Evolutionary conservation across 2,329 filamentous ascomycete genomes (phyloP), one percentile per base, ranked within the genome.

Genomic region (Colletotrichum lindemuthianum): DNA sequence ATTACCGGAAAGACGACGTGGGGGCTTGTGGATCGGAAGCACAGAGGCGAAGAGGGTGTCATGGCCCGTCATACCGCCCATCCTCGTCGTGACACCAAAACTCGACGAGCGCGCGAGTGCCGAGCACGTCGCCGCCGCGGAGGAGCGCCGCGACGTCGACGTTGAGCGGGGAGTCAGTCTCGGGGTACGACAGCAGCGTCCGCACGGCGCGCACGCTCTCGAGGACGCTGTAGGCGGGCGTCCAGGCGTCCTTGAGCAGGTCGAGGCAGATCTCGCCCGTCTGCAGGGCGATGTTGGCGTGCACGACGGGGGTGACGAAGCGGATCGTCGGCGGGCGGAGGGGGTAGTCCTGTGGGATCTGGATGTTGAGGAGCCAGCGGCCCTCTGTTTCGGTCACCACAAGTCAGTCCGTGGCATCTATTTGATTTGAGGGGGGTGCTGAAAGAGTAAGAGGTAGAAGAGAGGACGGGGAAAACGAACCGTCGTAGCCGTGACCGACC

Each of bases 201-300:
- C 91, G 86, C 68, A 95, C 85, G 50, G 88, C 88, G 70, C 91
- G 89, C 72, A 95, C 80, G 66, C 90, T 91, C 72, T 90, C 87
- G 40, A 90, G 85, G 16, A 98, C 85, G 44, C 90, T 94, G 77
- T 97, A 96, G 15, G 92, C 89, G 1, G 94, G 92, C 64, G 92
- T 91, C 95, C 95, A 98, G 15, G 86, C 85, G 59, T 90, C 85
- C 73, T 86, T 85, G 65, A 99, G 84, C 67, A 98, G 84, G 74
- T 97, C 96, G 34, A 98, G 87, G 77, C 96, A 99, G 74, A 99
- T 96, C 78, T 97, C 94, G 70, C 96, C 96, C 2, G 88, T 93
- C 70, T 84, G 71, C 67, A 86, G 81, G 56, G 82, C 81, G 37
- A 88, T 88, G 78, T 97, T 97, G 51, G 94, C 89, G 80, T 97